Evolutionary conservation across 768 basidiomycete species (phyloP).

Genomic region (Agaricus blazei): DNA sequence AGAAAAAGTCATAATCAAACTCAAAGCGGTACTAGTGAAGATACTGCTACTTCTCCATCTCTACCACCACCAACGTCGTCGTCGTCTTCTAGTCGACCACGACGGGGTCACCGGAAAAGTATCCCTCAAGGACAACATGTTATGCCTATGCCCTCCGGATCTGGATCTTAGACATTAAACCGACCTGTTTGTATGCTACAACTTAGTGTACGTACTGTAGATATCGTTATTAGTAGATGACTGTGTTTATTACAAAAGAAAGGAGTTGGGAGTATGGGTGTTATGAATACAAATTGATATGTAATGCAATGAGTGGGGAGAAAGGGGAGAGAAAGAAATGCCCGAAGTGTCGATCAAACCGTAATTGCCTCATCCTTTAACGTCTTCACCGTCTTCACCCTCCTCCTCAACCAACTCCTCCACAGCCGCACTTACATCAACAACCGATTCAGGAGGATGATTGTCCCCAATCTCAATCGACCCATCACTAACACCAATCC

Average conservation of each 20-base stretch:
- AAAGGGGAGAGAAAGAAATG: too few relatives aligned
- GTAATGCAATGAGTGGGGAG: too few relatives aligned
- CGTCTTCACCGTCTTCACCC: not conserved
- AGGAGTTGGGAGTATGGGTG: too few relatives aligned
- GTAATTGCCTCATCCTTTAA: not conserved
- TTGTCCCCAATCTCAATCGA: slow-evolving; percentile 56
- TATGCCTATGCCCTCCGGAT: not conserved
- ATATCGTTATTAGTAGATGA: not conserved
- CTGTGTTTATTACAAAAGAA: not conserved
- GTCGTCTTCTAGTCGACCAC: not conserved
- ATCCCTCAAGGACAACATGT: not conserved
- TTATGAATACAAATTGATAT: too few relatives aligned
- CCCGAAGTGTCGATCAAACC: too few relatives aligned
- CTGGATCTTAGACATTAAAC: not conserved
- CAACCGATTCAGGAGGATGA: slow-evolving; percentile 45
- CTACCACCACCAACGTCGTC: too few relatives aligned
- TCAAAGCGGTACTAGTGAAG: not conserved
- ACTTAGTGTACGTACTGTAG: too few relatives aligned
- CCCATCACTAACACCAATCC: slow-evolving; percentile 41
- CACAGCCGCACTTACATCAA: not conserved
- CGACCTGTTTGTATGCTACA: not conserved
- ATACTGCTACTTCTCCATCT: not conserved
- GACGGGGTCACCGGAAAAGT: not conserved
- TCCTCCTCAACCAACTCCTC: not conserved
- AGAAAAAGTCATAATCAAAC: not conserved